Evolutionary conservation across 768 basidiomycete genomes (phyloP), one percentile per base, ranked within the genome.

Genomic region (Lepiota subincarnata): DNA sequence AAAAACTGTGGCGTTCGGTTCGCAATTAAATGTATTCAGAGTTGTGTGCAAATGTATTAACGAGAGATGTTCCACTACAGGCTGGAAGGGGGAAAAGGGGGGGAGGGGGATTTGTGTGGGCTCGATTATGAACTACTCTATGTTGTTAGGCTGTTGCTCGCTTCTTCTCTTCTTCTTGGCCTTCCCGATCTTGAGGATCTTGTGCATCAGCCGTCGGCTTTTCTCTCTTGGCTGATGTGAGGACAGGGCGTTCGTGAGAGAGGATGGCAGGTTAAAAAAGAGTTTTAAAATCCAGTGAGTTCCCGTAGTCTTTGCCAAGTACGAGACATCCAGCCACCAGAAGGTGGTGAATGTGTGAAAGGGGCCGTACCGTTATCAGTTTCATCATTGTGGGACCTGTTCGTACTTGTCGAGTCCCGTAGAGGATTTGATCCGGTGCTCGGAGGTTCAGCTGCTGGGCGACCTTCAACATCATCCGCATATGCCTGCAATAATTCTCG

Each of bases 391-490:
- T 41, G 64, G 47, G 64, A 58, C 51, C 67, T 65, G 39, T 62
- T 53, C 41, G 59, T 49, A 22, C 57, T 28, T 49, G 49, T 44
- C 16, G 39, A 41, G 51, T 57, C 59, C 45, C 53, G 38, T 20
- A 48, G 14, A n/a, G 49, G 26, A n/a, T 40, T 47, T 13, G 49
- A 31, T 2, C 53, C 24, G 20, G 28, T 16, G 34, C 26, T 36
- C 37, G 53, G 14, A 26, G 12, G 53, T 55, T 54, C 56, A 39
- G 43, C 39, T 26, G 57, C 46, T 31, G 57, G 51, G 31, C 52
- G 65, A 26, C 89, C 92, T 69, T 97, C 94, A n/a, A 91, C 79
- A 61, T 98, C 95, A 65, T 94, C 89, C 16, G 92, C 96, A 63
- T 88, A 98, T 57, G 84, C 82, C 69, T 98, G 83, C 38, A 98